Evolutionary conservation across 345 rosid species (phyloP).

Genomic region (Kandelia obovata): DNA sequence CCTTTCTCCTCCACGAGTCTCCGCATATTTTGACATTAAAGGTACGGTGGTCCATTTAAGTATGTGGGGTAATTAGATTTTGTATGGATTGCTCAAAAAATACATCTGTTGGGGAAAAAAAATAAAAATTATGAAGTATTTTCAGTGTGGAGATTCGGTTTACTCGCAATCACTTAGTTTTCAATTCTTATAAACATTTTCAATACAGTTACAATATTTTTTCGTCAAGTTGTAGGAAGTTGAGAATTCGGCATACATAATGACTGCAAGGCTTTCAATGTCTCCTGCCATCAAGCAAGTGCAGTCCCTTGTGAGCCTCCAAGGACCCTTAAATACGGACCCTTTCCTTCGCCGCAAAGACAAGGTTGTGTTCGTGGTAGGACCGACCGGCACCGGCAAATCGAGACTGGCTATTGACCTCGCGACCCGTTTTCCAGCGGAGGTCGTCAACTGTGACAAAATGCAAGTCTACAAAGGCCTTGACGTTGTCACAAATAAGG

Average conservation of each 20-base stretch:
- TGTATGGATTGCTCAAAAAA: background rate
- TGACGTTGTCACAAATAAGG: slow-evolving; percentile 33
- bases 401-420: slow-evolving; percentile 38
- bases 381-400: slow-evolving; percentile 40
- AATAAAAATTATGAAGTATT: too few relatives aligned
- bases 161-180: too few relatives aligned
- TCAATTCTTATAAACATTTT: background rate
- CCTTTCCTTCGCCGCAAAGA: slow-evolving; percentile 17
- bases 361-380: slow-evolving; percentile 26
- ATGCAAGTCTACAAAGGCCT: slow-evolving; percentile 38
- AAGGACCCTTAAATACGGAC: slow-evolving; percentile 1
- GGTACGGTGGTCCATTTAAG: slow-evolving; percentile 16
- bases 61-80: background rate
- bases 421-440: slow-evolving; percentile 21
- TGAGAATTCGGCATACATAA: slow-evolving; percentile 24
- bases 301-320: slow-evolving; percentile 18
- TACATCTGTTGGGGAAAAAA: too few relatives aligned
- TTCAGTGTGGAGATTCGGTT: too few relatives aligned
- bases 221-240: background rate
- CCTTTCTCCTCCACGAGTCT: slow-evolving; percentile 2
- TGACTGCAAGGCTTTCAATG: background rate
- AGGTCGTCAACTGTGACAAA: slow-evolving; percentile 38
- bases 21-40: slow-evolving; percentile 9
- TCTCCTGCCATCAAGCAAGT: slow-evolving; percentile 12
- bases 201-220: slow-evolving; percentile 1